Percentiles rank a stretch among this genome's conserved stretches.
These are phyloP conservation scores for Aspergillus neotritici DNA, from an alignment of 2,329 filamentous ascomycete genomes.

Conservation along the genomic window DNA sequence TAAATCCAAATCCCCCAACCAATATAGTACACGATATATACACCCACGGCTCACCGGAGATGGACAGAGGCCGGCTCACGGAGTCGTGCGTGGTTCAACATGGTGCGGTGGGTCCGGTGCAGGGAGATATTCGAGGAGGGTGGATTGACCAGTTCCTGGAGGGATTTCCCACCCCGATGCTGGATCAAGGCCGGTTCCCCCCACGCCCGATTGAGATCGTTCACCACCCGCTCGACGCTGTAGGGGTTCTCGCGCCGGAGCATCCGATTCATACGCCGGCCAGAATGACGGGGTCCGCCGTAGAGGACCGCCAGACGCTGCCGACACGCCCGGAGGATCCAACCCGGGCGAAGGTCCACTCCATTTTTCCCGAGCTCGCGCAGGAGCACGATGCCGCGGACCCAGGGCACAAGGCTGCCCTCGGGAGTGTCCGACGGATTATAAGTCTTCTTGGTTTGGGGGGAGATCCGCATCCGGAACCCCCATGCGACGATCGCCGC, in stretches of 20 bases:
- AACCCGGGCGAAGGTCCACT: conserved; percentile 25
- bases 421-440: conserved; percentile 14
- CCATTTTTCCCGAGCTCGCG: conserved; percentile 34
- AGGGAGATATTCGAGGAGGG: conserved; percentile 10
- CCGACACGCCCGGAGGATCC: conserved; percentile 30
- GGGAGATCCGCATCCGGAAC: conserved; percentile 33
- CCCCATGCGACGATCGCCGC: conserved; percentile 47
- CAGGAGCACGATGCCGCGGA: conserved; percentile 37
- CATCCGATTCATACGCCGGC: conserved; percentile 29
- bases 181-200: conserved; percentile 26
- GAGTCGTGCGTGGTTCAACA: background rate
- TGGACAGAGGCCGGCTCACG: background rate
- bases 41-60: background rate
- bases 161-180: conserved; percentile 16
- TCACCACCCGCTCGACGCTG: conserved; percentile 23
- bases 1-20: too few species aligned
- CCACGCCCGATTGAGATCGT: conserved; percentile 33
- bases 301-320: conserved; percentile 36
- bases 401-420: conserved; percentile 32
- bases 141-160: conserved; percentile 21
- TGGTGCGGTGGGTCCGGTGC: conserved; percentile 2
- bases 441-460: conserved; percentile 15
- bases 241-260: conserved; percentile 35
- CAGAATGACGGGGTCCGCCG: conserved; percentile 25
- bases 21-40: too few species aligned